A percentile compares a stretch with the other conserved stretches of the same genome.
Evolutionary conservation across 2,329 filamentous ascomycete genomes (phyloP).

Genomic region (Chalaropsis ovoidea): DNA sequence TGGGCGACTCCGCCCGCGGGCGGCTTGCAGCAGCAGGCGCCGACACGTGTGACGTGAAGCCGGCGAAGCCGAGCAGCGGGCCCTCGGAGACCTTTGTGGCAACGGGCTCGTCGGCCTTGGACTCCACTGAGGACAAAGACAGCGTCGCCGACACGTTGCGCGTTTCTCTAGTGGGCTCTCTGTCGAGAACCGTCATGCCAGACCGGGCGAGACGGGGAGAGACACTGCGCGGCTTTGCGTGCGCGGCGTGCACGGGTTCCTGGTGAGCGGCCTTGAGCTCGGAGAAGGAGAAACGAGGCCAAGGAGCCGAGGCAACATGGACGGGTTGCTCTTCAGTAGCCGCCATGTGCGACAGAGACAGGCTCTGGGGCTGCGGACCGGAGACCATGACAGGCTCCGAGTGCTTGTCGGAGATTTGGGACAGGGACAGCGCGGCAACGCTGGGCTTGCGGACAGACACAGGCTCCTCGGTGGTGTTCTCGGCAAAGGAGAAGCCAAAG

Average conservation of each 20-base stretch:
- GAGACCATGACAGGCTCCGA: slow-evolving; percentile 15
- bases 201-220: slow-evolving; percentile 13
- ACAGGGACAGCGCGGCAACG: slow-evolving; percentile 9
- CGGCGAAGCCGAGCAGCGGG: slow-evolving; percentile 29
- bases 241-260: slow-evolving; percentile 14
- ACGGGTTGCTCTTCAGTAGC: slow-evolving; percentile 27
- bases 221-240: slow-evolving; percentile 10
- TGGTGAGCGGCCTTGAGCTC: slow-evolving; percentile 20
- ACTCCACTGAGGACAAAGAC: slow-evolving; percentile 27
- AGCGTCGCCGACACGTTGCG: slow-evolving; percentile 25
- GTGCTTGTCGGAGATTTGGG: not conserved
- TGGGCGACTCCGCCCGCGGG: slow-evolving; percentile 28
- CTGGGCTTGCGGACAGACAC: not conserved
- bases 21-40: slow-evolving; percentile 28
- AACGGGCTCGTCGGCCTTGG: slow-evolving; percentile 26
- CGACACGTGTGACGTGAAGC: slow-evolving; percentile 29
- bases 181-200: slow-evolving; percentile 2
- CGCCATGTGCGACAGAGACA: slow-evolving; percentile 26
- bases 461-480: slow-evolving; percentile 4
- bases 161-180: slow-evolving; percentile 25
- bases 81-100: not conserved
- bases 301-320: slow-evolving; percentile 25
- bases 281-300: slow-evolving; percentile 15
- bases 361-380: slow-evolving; percentile 24
- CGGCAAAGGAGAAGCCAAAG: slow-evolving; percentile 6